A percentile compares a stretch with the other conserved stretches of the same genome.
phyloP scores from a whole-genome alignment of 805 yeast species.

The Candida argentea region DNA sequence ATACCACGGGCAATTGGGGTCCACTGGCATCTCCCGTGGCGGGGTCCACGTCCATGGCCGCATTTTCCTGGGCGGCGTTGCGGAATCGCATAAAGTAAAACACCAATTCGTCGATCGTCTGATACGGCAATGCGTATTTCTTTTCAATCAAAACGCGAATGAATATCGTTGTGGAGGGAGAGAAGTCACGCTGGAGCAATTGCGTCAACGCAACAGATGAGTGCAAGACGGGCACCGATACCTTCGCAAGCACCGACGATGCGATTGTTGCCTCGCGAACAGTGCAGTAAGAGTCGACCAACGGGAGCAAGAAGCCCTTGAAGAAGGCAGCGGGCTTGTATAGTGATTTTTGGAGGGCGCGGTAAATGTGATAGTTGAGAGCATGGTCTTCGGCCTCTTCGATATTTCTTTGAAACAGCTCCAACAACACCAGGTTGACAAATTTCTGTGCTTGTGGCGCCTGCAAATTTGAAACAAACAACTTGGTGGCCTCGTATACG shows the following conservation, averaged over 20 bases:
- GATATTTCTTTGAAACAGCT: slow-evolving; percentile 60
- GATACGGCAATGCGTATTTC: slow-evolving; percentile 94
- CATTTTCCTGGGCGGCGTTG: slow-evolving; percentile 38
- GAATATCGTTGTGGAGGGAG: slow-evolving; percentile 84
- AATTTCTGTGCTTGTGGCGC: slow-evolving; percentile 86
- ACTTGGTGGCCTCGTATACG: slow-evolving; percentile 85
- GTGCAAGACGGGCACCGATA: slow-evolving; percentile 89
- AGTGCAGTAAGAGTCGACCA: slow-evolving; percentile 81
- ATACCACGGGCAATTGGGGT: slow-evolving; percentile 80
- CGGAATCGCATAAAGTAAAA: slow-evolving; percentile 91
- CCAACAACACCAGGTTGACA: slow-evolving; percentile 56
- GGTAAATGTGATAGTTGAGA: slow-evolving; percentile 84
- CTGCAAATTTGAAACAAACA: slow-evolving; percentile 82
- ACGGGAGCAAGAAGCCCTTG: slow-evolving; percentile 89
- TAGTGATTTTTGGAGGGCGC: slow-evolving; percentile 83
- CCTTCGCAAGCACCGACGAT: slow-evolving; percentile 80
- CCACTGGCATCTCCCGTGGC: slow-evolving; percentile 21
- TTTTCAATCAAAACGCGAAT: slow-evolving; percentile 85
- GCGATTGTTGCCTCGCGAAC: slow-evolving; percentile 92
- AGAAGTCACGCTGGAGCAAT: slow-evolving; percentile 67
- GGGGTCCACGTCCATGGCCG: slow-evolving; percentile 26
- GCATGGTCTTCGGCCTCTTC: slow-evolving; percentile 68
- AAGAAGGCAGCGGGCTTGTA: slow-evolving; percentile 97
- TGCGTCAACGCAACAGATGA: slow-evolving; percentile 92
- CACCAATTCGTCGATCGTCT: slow-evolving; percentile 88